Evolutionary conservation across 768 basidiomycete species (phyloP).

Genomic region (Panaeolus cyanescens): DNA sequence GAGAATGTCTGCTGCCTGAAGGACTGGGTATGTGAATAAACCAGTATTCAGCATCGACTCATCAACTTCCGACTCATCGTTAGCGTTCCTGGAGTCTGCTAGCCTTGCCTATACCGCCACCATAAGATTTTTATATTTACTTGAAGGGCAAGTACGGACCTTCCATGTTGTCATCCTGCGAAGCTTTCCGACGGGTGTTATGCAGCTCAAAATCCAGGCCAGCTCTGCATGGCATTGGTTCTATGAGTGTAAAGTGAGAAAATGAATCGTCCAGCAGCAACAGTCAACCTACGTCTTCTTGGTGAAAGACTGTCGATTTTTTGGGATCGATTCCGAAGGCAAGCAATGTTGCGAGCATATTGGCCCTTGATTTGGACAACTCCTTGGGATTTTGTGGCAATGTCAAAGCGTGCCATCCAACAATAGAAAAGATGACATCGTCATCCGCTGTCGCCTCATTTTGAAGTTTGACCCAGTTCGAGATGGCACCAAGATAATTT

Average conservation of each 20-base stretch:
- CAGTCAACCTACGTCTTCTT: constrained; percentile 72
- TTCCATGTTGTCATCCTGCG: constrained; percentile 98
- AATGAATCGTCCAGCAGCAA: not conserved
- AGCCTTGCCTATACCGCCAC: constrained; percentile 62
- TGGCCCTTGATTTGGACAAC: constrained; percentile 62
- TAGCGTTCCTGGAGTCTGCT: constrained; percentile 72
- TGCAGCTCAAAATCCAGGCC: constrained; percentile 87
- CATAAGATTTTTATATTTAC: not conserved
- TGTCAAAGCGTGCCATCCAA: constrained; percentile 94
- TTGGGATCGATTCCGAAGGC: constrained; percentile 85
- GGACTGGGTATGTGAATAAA: constrained; percentile 87
- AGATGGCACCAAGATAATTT: constrained; percentile 89
- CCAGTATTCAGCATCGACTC: constrained; percentile 84
- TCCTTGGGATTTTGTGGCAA: constrained; percentile 79
- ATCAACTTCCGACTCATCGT: constrained; percentile 74
- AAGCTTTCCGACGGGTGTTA: constrained; percentile 81
- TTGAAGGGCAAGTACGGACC: constrained; percentile 39
- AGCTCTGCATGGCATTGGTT: constrained; percentile 84
- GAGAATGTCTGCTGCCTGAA: constrained; percentile 93
- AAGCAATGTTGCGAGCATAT: constrained; percentile 82
- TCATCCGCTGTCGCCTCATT: constrained; percentile 57
- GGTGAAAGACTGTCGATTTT: constrained; percentile 77
- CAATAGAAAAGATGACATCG: constrained; percentile 80
- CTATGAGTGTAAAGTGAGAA: constrained; percentile 36
- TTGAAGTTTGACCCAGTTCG: constrained; percentile 88